Evolutionary conservation across 352 stramenopile species (phyloP), one percentile per base, ranked within the genome.

Genomic region (Bremia lactucae): DNA sequence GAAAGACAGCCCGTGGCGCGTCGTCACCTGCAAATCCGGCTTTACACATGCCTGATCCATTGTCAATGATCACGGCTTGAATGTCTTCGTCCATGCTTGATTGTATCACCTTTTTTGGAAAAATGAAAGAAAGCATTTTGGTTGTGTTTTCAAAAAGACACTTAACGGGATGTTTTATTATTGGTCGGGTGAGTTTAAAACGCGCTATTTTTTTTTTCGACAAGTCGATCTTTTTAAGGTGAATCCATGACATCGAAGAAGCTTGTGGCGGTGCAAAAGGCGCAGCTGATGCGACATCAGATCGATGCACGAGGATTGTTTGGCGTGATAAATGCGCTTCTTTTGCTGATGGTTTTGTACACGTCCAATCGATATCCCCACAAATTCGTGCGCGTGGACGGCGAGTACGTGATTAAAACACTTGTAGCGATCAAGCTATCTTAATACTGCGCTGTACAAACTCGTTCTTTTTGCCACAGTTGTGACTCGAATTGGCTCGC

Each of bases 1-100:
- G 72, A 55, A 83, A 87, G 28, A 85, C 74, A 28, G 74, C 71
- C 16, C 73, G 67, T 11, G 75, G 75, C 15, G 72, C 65, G 49
- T 87, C 75, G 39, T 87, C 75, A 11, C 75, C 75, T 10, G 72
- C 67, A 49, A 85, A 85, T 42, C 74, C 74, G 45, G 70, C 73
- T 46, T 86, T 76, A 40, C 62, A 76, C 65, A 76, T 72, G n/a
- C 66, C 64, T 25, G 62, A 73, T 25, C 66, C 66, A 33, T 74
- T 74, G 48, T 77, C 66, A 14, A 73, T 52, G 16, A 75, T 62
- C 16, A 74, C 22, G 29, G 64, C 55, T 48, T 69, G 54, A 26
- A 71, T 48, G 29, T 79, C 64, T 42, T 79, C 67, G 36, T 75
- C 61, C n/a, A n/a, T n/a, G n/a, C n/a, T n/a, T n/a, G n/a, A n/a